These are phyloP conservation scores for Phaeophleospora eucalypticola DNA, from an alignment of 2,329 filamentous ascomycete species.

Conservation along the genomic window DNA sequence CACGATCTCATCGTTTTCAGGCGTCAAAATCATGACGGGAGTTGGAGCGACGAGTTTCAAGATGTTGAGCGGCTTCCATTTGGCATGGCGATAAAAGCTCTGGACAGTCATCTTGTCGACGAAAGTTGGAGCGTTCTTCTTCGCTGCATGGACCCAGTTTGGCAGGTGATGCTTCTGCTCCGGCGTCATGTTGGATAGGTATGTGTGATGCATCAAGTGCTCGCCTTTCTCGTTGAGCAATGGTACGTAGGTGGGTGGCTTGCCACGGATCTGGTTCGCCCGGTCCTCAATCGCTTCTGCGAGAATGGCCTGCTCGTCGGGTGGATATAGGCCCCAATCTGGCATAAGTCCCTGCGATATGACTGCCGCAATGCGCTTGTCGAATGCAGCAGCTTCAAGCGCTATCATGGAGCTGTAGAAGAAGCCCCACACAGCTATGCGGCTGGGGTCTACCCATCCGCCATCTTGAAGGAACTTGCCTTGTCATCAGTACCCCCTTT, in stretches of 20 bases:
- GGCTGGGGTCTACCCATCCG: constrained; percentile 29
- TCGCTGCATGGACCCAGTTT: not conserved
- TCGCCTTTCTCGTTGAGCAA: constrained; percentile 36
- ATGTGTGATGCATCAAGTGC: constrained; percentile 22
- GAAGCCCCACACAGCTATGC: constrained; percentile 38
- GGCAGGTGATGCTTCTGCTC: not conserved
- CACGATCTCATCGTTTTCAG: not conserved
- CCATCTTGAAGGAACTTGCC: constrained; percentile 25
- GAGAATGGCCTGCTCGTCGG: constrained; percentile 25
- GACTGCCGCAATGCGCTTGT: constrained; percentile 28
- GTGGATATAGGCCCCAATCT: constrained; percentile 15
- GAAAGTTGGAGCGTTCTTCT: not conserved
- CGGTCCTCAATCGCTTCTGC: constrained; percentile 36
- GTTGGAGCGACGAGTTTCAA: not conserved
- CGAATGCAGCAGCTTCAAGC: constrained; percentile 30
- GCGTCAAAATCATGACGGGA: not conserved
- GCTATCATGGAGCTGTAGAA: constrained; percentile 32
- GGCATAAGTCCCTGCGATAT: constrained; percentile 28
- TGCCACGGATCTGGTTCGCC: constrained; percentile 38
- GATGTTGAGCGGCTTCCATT: not conserved
- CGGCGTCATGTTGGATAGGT: not conserved
- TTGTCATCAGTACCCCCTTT: too few relatives aligned
- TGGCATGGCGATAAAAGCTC: not conserved
- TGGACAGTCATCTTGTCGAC: not conserved
- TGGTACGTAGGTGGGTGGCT: constrained; percentile 37